Conservation (phyloP, 2,329 filamentous ascomycete species). For the Fusarium pseudograminearum region DNA sequence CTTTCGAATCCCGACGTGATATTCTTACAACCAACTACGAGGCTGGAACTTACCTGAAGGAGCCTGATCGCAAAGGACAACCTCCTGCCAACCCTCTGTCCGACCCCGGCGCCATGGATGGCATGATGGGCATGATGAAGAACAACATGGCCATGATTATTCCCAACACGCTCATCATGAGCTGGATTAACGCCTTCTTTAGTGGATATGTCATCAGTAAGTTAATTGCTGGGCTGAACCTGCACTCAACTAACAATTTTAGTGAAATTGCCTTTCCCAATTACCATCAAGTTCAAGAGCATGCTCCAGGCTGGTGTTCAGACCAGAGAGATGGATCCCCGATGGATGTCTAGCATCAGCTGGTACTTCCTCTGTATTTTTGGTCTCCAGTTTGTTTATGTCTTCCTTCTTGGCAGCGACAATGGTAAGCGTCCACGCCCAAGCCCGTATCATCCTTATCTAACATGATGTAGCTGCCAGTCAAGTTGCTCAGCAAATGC, state of each 20-base stretch:
- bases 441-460: not conserved
- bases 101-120: constrained; percentile 96
- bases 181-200: constrained; percentile 99
- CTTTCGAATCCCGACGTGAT: constrained; percentile 85
- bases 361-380: constrained; percentile 99
- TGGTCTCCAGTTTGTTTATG: constrained; percentile 95
- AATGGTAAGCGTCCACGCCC: constrained; percentile 74
- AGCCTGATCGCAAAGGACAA: constrained; percentile 86
- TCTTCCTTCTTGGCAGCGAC: constrained; percentile 94
- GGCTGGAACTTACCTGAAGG: constrained; percentile 87
- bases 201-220: constrained; percentile 96
- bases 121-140: constrained; percentile 99
- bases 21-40: constrained; percentile 85
- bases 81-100: constrained; percentile 93
- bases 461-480: constrained; percentile 74
- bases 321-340: constrained; percentile 93
- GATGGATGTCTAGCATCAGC: constrained; percentile 98
- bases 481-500: constrained; percentile 93
- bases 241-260: constrained; percentile 35
- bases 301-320: constrained; percentile 98
- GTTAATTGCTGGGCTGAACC: constrained; percentile 11
- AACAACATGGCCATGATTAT: constrained; percentile 99
- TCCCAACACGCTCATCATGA: constrained; percentile 98
- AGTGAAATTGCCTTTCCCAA: constrained; percentile 97
- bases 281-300: constrained; percentile 99